Conservation (phyloP, 2,329 filamentous ascomycete genomes). For the Berkeleyomyces rouxiae region DNA sequence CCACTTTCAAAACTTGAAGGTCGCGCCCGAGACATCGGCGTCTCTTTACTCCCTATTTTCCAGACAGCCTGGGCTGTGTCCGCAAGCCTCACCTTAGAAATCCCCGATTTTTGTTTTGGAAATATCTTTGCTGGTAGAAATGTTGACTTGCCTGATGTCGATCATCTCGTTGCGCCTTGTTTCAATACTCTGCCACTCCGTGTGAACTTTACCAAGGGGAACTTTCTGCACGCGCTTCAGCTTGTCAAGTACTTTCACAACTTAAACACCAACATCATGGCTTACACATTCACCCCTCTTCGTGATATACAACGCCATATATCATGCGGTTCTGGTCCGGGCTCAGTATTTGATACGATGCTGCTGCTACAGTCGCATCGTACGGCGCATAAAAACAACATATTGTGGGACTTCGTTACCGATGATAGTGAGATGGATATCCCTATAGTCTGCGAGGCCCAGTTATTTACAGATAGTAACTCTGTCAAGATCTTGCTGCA, state of each 20-base stretch:
- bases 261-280: conserved; percentile 43
- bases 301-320: conserved; percentile 47
- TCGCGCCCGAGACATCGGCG: conserved; percentile 20
- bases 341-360: conserved; percentile 58
- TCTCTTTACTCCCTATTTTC: conserved; percentile 48
- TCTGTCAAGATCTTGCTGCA: conserved; percentile 44
- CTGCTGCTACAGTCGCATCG: conserved; percentile 60
- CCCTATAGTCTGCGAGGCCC: conserved; percentile 60
- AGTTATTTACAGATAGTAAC: conserved; percentile 35
- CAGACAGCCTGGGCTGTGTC: conserved; percentile 59
- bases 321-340: conserved; percentile 24
- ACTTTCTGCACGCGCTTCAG: conserved; percentile 30
- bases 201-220: conserved; percentile 29
- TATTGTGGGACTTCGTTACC: conserved; percentile 38
- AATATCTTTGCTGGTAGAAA: conserved; percentile 70
- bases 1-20: neutral
- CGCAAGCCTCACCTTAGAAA: conserved; percentile 37
- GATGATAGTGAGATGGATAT: conserved; percentile 54
- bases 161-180: conserved; percentile 67
- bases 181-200: conserved; percentile 78
- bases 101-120: conserved; percentile 65
- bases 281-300: conserved; percentile 59
- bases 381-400: conserved; percentile 30
- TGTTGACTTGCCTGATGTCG: conserved; percentile 45
- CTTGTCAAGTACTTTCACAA: conserved; percentile 44